phyloP scores from a whole-genome alignment of 192 early-diverging fungal genomes.

The Backusella sp. region DNA sequence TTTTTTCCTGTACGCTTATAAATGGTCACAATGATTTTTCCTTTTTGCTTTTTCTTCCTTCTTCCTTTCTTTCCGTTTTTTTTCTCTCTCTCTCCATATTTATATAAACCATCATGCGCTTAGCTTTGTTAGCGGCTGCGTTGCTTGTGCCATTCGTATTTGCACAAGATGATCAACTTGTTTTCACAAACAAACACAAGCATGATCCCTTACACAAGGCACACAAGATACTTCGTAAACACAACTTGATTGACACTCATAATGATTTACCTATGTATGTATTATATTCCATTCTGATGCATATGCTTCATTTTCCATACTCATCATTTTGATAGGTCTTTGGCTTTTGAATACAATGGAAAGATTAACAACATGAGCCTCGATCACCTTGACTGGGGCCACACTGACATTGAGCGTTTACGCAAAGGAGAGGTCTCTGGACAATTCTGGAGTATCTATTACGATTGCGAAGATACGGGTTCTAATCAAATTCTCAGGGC shows the following conservation, averaged over 20 bases:
- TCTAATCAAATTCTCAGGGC: conserved; percentile 33
- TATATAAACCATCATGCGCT: not conserved
- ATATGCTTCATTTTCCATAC: too few relatives aligned
- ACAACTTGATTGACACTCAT: conserved; percentile 36
- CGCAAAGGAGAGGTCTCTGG: conserved; percentile 31
- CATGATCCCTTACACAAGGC: conserved; percentile 8
- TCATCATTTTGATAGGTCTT: conserved; percentile 4
- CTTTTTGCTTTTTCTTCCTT: not conserved
- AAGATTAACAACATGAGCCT: conserved; percentile 29
- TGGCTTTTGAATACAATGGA: conserved; percentile 28
- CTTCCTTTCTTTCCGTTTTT: not conserved
- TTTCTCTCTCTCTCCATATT: not conserved
- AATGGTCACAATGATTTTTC: not conserved
- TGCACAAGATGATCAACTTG: not conserved
- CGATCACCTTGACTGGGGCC: conserved; percentile 20
- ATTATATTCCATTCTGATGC: not conserved
- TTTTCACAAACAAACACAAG: not conserved
- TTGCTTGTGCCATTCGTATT: not conserved
- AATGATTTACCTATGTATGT: conserved; percentile 34
- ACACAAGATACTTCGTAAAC: conserved; percentile 14
- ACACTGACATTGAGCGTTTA: conserved; percentile 31
- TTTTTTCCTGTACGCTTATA: not conserved
- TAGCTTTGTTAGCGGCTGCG: not conserved
- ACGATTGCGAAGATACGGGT: conserved; percentile 19
- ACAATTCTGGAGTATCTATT: conserved; percentile 40